Evolutionary conservation across 345 rosid species (phyloP), one percentile per base, ranked within the genome.

Genomic region (Syzygium jambos): DNA sequence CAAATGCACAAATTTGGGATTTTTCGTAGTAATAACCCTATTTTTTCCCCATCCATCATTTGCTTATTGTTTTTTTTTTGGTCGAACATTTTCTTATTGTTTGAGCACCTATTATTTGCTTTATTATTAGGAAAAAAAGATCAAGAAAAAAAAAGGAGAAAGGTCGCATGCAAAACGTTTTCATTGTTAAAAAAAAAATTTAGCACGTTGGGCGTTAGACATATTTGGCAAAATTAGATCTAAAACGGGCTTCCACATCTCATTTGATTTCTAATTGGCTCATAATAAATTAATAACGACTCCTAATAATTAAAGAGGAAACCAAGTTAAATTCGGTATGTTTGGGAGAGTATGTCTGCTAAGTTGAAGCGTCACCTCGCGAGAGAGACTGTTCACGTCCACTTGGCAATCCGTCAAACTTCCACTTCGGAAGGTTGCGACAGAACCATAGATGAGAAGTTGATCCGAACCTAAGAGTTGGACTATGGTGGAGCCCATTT

Each of bases 311-410:
- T 61, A 61, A n/a, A 61, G 19, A 27, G 30, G 34, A n/a, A 57
- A 57, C 7, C 65, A 57, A 1, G 1, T 57, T 2, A 10, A 3
- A 34, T 13, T n/a, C 0, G 3, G 19, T n/a, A 61, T 34, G 34
- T n/a, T 61, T 61, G 38, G 73, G 4, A 61, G 73, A n/a, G 34
- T 61, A 1, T 61, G 0, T 17, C 0, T n/a, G 34, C 4, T 13
- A 13, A 61, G 73, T n/a, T 2, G 14, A 61, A 61, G 38, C 13
- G 73, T 4, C 73, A 61, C 19, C 87, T 65, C 9, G 3, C 49
- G 17, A 29, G 77, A 63, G 41, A 34, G 10, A 63, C 7, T 14
- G 0, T 57, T 6, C 7, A 0, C 27, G 7, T 29, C 3, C 27
- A 0, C 65, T 57, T 25, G 65, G 65, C 30, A 57, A 57, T 25